Percentiles rank a stretch among this genome's conserved stretches.
phyloP scores from a whole-genome alignment of 139 green algal species.

The Deuterostichococcus epilithicus region DNA sequence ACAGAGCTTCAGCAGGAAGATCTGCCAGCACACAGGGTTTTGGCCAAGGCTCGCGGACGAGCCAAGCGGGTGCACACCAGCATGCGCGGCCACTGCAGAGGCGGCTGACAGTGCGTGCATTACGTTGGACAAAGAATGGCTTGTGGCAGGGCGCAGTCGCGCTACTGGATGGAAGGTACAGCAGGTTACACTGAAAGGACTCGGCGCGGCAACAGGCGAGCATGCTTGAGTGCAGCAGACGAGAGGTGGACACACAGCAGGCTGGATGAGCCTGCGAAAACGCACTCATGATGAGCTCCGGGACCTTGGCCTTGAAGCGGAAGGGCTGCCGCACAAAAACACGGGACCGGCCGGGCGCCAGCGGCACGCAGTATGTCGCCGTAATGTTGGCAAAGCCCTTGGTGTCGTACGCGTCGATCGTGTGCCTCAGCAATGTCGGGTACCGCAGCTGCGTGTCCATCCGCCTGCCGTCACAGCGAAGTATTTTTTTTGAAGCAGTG shows the following conservation, averaged over 20 bases:
- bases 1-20: no score
- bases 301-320: constrained; percentile 40
- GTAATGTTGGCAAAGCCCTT: constrained; percentile 49
- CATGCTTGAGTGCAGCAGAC: no score
- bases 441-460: constrained; percentile 24
- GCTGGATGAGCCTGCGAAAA: neutral
- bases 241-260: no score
- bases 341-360: constrained; percentile 32
- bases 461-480: neutral
- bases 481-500: no score
- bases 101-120: no score
- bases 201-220: no score
- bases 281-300: constrained; percentile 11
- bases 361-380: constrained; percentile 22
- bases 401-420: constrained; percentile 31
- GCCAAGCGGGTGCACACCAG: constrained; percentile 1
- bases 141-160: no score
- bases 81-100: constrained; percentile 1
- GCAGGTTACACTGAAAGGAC: no score
- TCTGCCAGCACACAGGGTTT: neutral
- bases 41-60: neutral
- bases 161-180: no score
- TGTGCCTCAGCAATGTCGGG: constrained; percentile 42
- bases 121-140: no score
- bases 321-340: constrained; percentile 47